Percentiles rank a stretch among this genome's conserved stretches.
phyloP scores from a whole-genome alignment of 108 stramenopile species.

The Heterococcus sp. region DNA sequence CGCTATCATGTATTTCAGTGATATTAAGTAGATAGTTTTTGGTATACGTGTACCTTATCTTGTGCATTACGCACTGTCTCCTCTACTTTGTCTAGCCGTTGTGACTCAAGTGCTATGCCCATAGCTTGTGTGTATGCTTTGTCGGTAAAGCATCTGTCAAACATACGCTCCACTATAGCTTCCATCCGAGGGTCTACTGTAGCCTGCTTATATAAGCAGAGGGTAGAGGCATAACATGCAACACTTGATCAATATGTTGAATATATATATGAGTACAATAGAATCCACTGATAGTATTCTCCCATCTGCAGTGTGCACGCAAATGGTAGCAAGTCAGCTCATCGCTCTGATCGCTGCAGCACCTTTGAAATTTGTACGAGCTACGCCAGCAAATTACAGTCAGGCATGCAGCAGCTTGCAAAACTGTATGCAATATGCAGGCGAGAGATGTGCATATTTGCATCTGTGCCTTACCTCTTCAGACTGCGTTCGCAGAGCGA shows the following conservation, averaged over 20 bases:
- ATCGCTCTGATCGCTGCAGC: neutral
- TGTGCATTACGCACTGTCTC: conserved; percentile 41
- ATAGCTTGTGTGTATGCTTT: conserved; percentile 82
- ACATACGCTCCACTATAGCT: conserved; percentile 81
- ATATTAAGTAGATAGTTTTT: no score
- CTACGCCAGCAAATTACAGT: neutral
- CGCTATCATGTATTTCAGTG: no score
- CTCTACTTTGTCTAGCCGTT: conserved; percentile 66
- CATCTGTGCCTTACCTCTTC: conserved; percentile 26
- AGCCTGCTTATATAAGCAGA: neutral
- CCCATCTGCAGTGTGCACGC: neutral
- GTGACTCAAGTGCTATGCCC: conserved; percentile 91
- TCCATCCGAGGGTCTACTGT: conserved; percentile 77
- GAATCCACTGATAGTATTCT: neutral
- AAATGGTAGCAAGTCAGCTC: neutral
- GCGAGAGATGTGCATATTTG: conserved; percentile 41
- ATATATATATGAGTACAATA: neutral
- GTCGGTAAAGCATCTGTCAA: conserved; percentile 81
- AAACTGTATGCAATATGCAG: neutral
- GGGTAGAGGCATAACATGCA: neutral
- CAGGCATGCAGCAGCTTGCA: neutral
- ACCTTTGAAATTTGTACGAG: neutral
- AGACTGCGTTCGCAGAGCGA: conserved; percentile 47
- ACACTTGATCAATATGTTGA: neutral
- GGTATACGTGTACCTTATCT: no score